A percentile compares a stretch with the other conserved stretches of the same genome.
phyloP scores from a whole-genome alignment of 2,329 filamentous ascomycete genomes.

The Nigrospora sphaerica region DNA sequence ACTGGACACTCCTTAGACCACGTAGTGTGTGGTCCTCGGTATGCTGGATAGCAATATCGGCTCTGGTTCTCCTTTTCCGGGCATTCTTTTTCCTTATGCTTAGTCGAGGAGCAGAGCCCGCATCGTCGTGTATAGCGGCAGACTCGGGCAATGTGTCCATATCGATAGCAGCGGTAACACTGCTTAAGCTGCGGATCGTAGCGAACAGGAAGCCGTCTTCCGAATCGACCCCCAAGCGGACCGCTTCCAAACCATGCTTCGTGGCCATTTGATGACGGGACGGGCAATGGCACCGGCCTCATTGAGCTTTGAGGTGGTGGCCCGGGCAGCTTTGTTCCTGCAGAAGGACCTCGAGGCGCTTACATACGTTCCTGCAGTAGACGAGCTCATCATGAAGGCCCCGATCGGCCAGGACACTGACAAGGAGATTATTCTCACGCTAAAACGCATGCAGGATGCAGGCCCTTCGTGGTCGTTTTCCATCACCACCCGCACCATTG shows the following conservation, averaged over 20 bases:
- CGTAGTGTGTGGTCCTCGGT: too few species aligned
- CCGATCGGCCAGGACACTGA: conserved; percentile 1
- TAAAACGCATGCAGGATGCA: conserved; percentile 1
- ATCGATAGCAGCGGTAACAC: too few species aligned
- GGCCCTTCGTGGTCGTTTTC: conserved; percentile 8
- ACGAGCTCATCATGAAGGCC: conserved; percentile 9
- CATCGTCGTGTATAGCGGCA: too few species aligned
- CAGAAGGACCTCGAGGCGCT: conserved; percentile 10
- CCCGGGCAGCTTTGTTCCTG: conserved; percentile 17
- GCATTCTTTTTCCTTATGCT: too few species aligned
- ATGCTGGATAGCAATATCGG: too few species aligned
- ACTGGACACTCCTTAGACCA: too few species aligned
- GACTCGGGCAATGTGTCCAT: too few species aligned
- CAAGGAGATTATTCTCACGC: conserved; percentile 5
- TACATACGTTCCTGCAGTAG: conserved; percentile 6
- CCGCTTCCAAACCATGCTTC: conserved; percentile 8
- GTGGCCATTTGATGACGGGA: conserved; percentile 17
- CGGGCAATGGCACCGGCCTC: conserved; percentile 17
- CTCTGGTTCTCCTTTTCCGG: too few species aligned
- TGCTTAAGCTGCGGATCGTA: too few species aligned
- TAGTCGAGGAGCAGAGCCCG: too few species aligned
- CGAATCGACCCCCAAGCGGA: conserved; percentile 10
- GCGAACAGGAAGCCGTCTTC: conserved; percentile 2
- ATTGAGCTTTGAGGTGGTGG: conserved; percentile 17
- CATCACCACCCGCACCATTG: conserved; percentile 2